Evolutionary conservation across 768 basidiomycete species (phyloP).

Genomic region (Lentinus tigrinus): DNA sequence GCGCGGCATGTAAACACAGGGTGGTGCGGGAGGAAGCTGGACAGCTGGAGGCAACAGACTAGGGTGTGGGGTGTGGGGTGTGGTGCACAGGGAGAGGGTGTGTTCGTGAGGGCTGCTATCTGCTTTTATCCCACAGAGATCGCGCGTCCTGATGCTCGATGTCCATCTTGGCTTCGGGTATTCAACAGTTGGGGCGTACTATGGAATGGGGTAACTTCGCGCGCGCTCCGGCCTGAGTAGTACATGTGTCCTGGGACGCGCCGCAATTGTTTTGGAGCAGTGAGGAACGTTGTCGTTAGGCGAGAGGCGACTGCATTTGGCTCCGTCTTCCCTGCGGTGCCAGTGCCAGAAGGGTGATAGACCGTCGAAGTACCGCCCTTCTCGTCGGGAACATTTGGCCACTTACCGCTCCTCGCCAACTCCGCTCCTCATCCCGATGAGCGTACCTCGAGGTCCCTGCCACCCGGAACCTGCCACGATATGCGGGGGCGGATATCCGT

Average conservation of each 20-base stretch:
- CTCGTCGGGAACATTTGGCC: too few species aligned
- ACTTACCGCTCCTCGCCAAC: not conserved
- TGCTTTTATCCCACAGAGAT: conserved; percentile 9
- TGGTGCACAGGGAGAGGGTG: conserved; percentile 1
- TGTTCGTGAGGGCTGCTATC: not conserved
- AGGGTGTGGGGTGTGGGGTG: not conserved
- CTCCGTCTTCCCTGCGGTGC: not conserved
- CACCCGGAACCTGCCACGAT: not conserved
- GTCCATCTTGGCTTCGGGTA: not conserved
- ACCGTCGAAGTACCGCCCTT: not conserved
- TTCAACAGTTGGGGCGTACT: not conserved
- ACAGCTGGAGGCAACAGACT: not conserved
- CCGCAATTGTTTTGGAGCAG: conserved; percentile 10
- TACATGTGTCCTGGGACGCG: conserved; percentile 1
- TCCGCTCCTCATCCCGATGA: not conserved
- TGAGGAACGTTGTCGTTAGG: not conserved
- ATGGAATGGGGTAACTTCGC: conserved; percentile 16
- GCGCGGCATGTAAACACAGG: conserved; percentile 8
- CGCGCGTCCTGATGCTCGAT: not conserved
- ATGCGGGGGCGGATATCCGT: too few species aligned
- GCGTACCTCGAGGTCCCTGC: too few species aligned
- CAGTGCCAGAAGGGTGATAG: not conserved
- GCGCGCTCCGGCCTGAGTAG: conserved; percentile 1
- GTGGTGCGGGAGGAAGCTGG: not conserved
- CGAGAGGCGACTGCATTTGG: conserved; percentile 9